Conservation (phyloP, 441 rosid genomes). For the Croton laevigatus region DNA sequence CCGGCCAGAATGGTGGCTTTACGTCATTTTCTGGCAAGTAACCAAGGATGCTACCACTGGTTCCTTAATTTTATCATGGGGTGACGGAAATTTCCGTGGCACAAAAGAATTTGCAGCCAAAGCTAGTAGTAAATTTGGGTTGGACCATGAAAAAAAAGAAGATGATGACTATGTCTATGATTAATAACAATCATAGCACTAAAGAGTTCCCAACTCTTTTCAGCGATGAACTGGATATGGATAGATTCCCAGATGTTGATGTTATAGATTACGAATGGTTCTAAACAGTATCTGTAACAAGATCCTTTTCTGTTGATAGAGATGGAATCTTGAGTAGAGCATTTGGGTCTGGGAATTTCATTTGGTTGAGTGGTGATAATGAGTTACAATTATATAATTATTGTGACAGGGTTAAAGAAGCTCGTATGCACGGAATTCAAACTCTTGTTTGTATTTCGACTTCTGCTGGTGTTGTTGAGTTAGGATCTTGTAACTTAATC, state of each 20-base stretch:
- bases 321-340: constrained; percentile 34
- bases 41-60: constrained; percentile 33
- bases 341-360: constrained; percentile 31
- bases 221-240: constrained; percentile 31
- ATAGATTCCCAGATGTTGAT: constrained; percentile 19
- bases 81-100: constrained; percentile 41
- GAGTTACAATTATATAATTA: constrained; percentile 31
- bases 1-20: constrained; percentile 49
- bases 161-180: background rate
- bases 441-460: constrained; percentile 44
- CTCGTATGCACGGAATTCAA: constrained; percentile 39
- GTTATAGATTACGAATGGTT: constrained; percentile 33
- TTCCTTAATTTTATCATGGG: constrained; percentile 37
- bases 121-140: constrained; percentile 9
- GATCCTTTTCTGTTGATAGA: constrained; percentile 25
- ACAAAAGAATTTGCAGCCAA: constrained; percentile 14
- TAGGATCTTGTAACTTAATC: constrained; percentile 40
- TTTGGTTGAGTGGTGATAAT: constrained; percentile 37
- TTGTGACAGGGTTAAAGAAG: constrained; percentile 44
- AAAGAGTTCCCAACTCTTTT: constrained; percentile 24
- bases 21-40: constrained; percentile 55
- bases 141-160: constrained; percentile 23
- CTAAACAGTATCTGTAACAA: constrained; percentile 30
- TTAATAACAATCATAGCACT: too few species aligned
- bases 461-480: constrained; percentile 44